Evolutionary conservation across 208 protist species (phyloP).

Genomic region (Wallacemonas rigidus): DNA sequence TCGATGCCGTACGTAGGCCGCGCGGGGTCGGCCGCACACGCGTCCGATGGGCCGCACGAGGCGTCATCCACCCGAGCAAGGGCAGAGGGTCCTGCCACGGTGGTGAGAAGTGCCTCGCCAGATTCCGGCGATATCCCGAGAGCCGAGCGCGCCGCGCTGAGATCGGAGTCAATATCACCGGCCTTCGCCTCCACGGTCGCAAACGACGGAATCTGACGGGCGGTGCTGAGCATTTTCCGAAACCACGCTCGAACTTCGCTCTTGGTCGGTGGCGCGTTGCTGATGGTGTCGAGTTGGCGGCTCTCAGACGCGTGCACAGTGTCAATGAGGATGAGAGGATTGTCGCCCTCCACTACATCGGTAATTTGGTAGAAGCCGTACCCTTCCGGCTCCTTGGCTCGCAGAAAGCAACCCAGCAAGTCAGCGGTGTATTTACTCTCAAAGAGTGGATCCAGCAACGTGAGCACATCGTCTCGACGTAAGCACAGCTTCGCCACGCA

Average conservation of each 20-base stretch:
- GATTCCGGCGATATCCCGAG: background rate
- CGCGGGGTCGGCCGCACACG: background rate
- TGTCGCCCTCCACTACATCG: constrained; percentile 16
- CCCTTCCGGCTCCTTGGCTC: constrained; percentile 35
- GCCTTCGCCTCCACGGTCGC: constrained; percentile 61
- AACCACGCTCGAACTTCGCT: constrained; percentile 46
- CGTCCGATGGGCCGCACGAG: background rate
- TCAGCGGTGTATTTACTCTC: constrained; percentile 33
- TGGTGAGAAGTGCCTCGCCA: background rate
- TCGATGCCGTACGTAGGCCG: constrained; percentile 4
- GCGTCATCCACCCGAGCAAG: background rate
- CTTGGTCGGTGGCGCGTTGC: constrained; percentile 45
- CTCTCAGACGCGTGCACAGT: constrained; percentile 44
- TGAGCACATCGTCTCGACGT: constrained; percentile 28
- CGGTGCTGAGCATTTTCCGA: constrained; percentile 46
- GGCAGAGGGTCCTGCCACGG: background rate
- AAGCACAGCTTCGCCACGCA: constrained; percentile 49
- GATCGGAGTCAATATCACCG: constrained; percentile 41
- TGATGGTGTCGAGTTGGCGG: constrained; percentile 42
- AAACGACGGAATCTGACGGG: constrained; percentile 33
- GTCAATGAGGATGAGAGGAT: constrained; percentile 35
- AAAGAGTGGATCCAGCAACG: constrained; percentile 35
- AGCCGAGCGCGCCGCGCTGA: constrained; percentile 25
- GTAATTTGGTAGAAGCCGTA: constrained; percentile 53
- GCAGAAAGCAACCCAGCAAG: constrained; percentile 52